Base-by-base conservation (phyloP, 257 asterid genomes). In the Solanum microdontum region DNA sequence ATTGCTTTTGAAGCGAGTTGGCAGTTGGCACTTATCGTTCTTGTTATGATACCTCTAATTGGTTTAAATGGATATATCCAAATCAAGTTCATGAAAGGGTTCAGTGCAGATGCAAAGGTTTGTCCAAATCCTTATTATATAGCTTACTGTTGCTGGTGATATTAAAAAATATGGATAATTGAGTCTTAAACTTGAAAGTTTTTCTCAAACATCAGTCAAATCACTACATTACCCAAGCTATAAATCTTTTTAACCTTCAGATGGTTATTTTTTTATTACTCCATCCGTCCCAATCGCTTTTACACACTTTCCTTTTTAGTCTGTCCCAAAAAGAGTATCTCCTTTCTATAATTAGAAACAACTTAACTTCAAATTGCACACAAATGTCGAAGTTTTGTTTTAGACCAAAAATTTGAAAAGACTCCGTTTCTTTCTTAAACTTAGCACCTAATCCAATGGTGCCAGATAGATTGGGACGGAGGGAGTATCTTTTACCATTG, bases 61-160 rank as follows among this genome's bases (percentile, higher is more conserved):
- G 98, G 90, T 36, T 92, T 94, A 24, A 94, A 92, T 62, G 98
- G 98, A 43, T 94, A 72, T 48, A 89, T 92, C 79, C 97, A 94
- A 83, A 84, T 94, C 48, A 92, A 92, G 86, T 94, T 92, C 92
- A 91, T 94, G 96, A 94, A 88, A 51, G 98, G 98, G 55, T 95
- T 95, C 91, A 95, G 98, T 37, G 90, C 93, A 39, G 93, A 95
- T 89, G 98, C 98, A 60, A 94, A 94, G 96, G 97, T 93, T 86
- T 13, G 88, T 87, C 32, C 24, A 5, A 17, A 37, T 66, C 62
- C 30, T 58, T 74, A 72, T 62, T 30, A 64, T 34, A 34, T 3
- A 21, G 30, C 19, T 36, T 74, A 11, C 39, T 26, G 84, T 40
- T 76, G 11, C 83, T 37, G 34, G 58, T 39, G 43, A 39, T 3